Evolutionary conservation across 2,329 filamentous ascomycete species (phyloP), one percentile per base, ranked within the genome.

Genomic region (Metarhizium sp.): DNA sequence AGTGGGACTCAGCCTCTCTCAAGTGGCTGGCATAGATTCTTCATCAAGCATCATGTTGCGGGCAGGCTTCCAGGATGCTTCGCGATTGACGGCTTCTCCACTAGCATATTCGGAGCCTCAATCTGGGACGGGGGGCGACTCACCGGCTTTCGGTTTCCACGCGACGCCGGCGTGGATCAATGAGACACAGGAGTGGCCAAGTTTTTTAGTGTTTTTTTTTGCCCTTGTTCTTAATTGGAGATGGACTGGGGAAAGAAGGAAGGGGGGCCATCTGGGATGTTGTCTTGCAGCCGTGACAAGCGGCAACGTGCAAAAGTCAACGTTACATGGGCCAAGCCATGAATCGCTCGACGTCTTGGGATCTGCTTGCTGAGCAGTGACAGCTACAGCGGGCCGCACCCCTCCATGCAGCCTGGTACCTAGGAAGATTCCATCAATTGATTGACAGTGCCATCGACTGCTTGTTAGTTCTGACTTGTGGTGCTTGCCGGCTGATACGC

Each of bases 301-400:
- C 32, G 10, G 32, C 32, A 48, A n/a, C 45, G n/a, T n/a, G 18
- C 20, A 30, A 48, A 30, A 58, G 56, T 59, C 56, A 59, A 59
- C 58, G 58, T 59, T 59, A 57, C 58, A 59, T 58, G 54, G 25
- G 38, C 42, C 36, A 29, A 18, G 49, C 16, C 6, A 10, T 13
- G 6, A 20, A 30, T 6, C 20, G 25, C 25, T 48, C 5, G 45
- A 46, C 32, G 32, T 34, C 32, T 34, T 34, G 10, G 32, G 10
- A 8, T 11, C 10, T 11, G 32, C 32, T 34, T 25, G 25, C 25
- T 25, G 25, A 25, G 25, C 25, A 25, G 25, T 25, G 25, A 25
- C 25, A 25, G 25, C 25, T 25, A 25, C 25, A 25, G 25, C 25
- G 25, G 25, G 25, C 25, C 25, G 25, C 25, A 25, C 25, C 25